phyloP scores from a whole-genome alignment of 2,329 filamentous ascomycete species.

The Dothiorella sarmentorum region DNA sequence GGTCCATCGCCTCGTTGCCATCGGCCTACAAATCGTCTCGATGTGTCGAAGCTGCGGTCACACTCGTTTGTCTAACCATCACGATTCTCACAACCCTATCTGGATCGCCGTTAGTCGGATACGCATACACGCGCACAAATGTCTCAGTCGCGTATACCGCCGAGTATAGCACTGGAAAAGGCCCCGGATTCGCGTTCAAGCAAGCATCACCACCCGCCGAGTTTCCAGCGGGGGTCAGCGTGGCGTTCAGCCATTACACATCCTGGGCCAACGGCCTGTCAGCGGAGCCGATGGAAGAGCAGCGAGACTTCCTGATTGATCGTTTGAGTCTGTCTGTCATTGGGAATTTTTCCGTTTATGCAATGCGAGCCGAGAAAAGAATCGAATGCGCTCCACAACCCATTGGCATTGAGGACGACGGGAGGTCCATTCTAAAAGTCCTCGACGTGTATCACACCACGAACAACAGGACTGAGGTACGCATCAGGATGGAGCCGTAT shows the following conservation, averaged over 20 bases:
- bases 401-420: not conserved
- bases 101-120: constrained; percentile 8
- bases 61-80: constrained; percentile 1
- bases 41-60: not conserved
- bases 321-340: not conserved
- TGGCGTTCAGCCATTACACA: not conserved
- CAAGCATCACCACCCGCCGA: not conserved
- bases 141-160: not conserved
- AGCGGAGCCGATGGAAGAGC: not conserved
- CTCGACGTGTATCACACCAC: not conserved
- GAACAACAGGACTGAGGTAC: not conserved
- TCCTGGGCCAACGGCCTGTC: constrained; percentile 6
- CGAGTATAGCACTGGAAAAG: not conserved
- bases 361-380: constrained; percentile 3
- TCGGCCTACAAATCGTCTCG: not conserved
- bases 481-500: not conserved
- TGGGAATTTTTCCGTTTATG: constrained; percentile 1
- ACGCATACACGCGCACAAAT: not conserved
- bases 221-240: not conserved
- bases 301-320: constrained; percentile 8
- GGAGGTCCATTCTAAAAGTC: not conserved
- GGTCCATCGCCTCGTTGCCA: constrained; percentile 7
- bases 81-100: not conserved
- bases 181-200: not conserved
- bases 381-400: not conserved